Conservation (phyloP, 306 rosid species). For the Cercis canadensis region DNA sequence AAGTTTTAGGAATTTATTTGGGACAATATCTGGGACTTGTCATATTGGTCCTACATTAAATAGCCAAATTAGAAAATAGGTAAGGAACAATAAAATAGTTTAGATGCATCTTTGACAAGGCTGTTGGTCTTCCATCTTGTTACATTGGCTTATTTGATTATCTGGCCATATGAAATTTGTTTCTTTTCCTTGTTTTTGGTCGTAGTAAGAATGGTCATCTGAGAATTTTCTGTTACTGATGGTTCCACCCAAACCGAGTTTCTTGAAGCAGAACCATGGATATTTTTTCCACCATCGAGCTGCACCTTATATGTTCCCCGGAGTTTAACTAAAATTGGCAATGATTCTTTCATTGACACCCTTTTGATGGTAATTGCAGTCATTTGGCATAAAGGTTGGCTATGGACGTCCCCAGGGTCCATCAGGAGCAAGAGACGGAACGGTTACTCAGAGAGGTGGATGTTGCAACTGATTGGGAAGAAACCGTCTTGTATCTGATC, state of each 20-base stretch:
- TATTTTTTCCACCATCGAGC: background rate
- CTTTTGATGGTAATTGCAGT: slow-evolving; percentile 53
- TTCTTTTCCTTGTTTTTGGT: background rate
- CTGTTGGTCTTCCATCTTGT: background rate
- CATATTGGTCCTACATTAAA: slow-evolving; percentile 14
- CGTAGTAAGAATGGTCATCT: background rate
- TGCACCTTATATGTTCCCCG: too few relatives aligned
- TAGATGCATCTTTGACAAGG: background rate
- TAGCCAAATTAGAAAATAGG: background rate
- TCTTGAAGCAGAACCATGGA: slow-evolving; percentile 1
- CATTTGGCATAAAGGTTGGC: slow-evolving; percentile 89
- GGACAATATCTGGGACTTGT: background rate
- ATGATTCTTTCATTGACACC: slow-evolving; percentile 8
- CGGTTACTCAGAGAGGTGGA: slow-evolving; percentile 69
- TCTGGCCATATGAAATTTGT: background rate
- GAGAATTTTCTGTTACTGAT: background rate
- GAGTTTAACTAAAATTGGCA: background rate
- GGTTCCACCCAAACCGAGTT: background rate
- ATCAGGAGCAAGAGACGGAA: slow-evolving; percentile 76
- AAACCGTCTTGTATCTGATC: slow-evolving; percentile 37
- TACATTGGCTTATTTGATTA: background rate
- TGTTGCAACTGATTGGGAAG: slow-evolving; percentile 69
- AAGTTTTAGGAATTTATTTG: slow-evolving; percentile 7
- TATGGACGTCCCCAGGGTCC: slow-evolving; percentile 82
- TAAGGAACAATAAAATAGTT: background rate